These are phyloP conservation scores for Exophiala sideris DNA, from an alignment of 2,329 filamentous ascomycete species.

Conservation along the genomic window DNA sequence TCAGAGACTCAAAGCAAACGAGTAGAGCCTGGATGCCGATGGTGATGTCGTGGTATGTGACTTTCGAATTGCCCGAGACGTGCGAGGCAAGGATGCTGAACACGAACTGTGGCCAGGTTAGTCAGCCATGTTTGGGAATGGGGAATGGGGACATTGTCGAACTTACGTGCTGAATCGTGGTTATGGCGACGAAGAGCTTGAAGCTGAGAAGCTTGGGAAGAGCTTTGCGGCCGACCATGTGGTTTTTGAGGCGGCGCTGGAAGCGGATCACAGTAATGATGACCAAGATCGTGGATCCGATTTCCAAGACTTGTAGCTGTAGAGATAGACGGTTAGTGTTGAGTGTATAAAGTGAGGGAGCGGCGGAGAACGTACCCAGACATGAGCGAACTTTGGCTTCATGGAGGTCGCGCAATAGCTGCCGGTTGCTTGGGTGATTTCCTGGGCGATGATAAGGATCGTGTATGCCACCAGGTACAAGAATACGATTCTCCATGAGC, in stretches of 20 bases:
- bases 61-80: conserved; percentile 55
- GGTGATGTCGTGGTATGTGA: conserved; percentile 62
- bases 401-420: conserved; percentile 75
- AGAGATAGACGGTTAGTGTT: background rate
- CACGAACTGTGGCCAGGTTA: conserved; percentile 47
- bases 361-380: conserved; percentile 56
- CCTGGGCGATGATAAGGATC: conserved; percentile 71
- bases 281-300: conserved; percentile 35
- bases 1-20: conserved; percentile 77
- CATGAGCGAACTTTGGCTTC: conserved; percentile 70
- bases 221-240: conserved; percentile 44
- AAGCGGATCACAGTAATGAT: conserved; percentile 74
- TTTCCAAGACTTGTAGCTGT: conserved; percentile 38
- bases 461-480: conserved; percentile 80
- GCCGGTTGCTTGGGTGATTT: conserved; percentile 65
- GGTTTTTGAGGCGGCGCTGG: conserved; percentile 83
- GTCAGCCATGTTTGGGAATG: conserved; percentile 35
- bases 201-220: conserved; percentile 55
- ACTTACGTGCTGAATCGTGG: conserved; percentile 68
- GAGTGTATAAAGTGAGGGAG: background rate
- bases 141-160: conserved; percentile 42
- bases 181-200: conserved; percentile 85
- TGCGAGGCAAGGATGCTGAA: conserved; percentile 60
- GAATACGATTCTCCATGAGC: conserved; percentile 68
- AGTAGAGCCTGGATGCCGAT: conserved; percentile 74